Evolutionary conservation across 2,329 filamentous ascomycete genomes (phyloP).

Genomic region (Cercospora citrullina): DNA sequence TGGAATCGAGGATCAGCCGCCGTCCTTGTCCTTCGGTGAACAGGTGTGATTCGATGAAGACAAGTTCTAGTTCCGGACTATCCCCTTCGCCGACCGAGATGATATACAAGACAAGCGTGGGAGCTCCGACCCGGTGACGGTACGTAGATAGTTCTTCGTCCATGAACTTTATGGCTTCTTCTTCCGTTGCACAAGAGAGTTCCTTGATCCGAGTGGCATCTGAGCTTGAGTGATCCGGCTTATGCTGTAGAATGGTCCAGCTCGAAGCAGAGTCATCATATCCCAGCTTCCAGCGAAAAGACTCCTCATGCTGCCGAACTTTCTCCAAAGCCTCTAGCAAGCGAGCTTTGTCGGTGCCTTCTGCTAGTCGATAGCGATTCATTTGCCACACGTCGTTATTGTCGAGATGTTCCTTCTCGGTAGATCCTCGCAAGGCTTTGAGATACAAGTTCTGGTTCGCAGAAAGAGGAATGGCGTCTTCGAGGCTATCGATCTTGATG

Average conservation of each 20-base stretch:
- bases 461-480: neutral
- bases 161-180: neutral
- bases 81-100: neutral
- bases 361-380: neutral
- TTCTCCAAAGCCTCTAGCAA: neutral
- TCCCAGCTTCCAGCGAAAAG: neutral
- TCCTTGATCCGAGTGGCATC: neutral
- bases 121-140: neutral
- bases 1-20: neutral
- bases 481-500: neutral
- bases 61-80: neutral
- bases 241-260: neutral
- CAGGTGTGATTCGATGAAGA: neutral
- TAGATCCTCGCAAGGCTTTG: neutral
- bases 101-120: neutral
- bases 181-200: neutral
- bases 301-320: neutral
- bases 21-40: neutral
- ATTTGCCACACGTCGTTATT: neutral
- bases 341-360: neutral
- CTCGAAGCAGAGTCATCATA: neutral
- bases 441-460: neutral
- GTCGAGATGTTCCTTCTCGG: neutral
- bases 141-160: neutral
- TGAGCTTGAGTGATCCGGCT: neutral